Base-by-base conservation (phyloP, 495 filamentous ascomycete species). In the Hypoxylon intermedium region DNA sequence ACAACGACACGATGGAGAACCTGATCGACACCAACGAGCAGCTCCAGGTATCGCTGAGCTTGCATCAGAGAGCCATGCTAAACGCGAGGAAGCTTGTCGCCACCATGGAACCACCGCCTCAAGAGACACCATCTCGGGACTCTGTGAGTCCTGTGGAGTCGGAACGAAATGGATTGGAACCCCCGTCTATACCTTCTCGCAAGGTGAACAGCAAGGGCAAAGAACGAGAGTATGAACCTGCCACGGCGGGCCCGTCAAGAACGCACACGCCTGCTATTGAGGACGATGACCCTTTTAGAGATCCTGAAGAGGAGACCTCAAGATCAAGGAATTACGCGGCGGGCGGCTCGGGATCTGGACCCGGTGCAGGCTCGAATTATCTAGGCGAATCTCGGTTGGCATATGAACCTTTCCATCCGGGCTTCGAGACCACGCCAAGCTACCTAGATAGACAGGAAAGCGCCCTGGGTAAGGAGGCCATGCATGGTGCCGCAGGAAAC, bases 21-120 rank as follows among this genome's bases (percentile, higher is more conserved):
- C 75, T 99, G 41, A 96, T 99, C 69, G 93, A 98, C 73, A 93
- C 92, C 31, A 96, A 95, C 68, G 95, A 98, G 66, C 87, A 91
- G 67, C 78, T 98, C 15, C 86, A 87, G 19, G 82, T 88, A 13
- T 85, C 92, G 0, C 74, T 92, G 6, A 92, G 84, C 49, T 85
- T 89, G 48, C 89, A 97, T 74, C 89, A 92, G 67, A 85, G 89
- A 19, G 88, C 91, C 12, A 76, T 96, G 55, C 81, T 96, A 12
- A 81, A 87, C 60, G 93, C 93, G 0, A 81, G 87, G 54, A 81
- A 84, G 60, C 67, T 74, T 24, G 58, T 68, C 12, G 62, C 60
- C 21, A 33, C 56, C 19, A 50, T 67, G 43, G 65, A 60, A 1
- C 48, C 54, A 26, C 40, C 26, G 6, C 28, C 44, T 13, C 19